These are phyloP conservation scores for Oryza nivara DNA, from an alignment of 176 grass and related monocot genomes.

Conservation along the genomic window DNA sequence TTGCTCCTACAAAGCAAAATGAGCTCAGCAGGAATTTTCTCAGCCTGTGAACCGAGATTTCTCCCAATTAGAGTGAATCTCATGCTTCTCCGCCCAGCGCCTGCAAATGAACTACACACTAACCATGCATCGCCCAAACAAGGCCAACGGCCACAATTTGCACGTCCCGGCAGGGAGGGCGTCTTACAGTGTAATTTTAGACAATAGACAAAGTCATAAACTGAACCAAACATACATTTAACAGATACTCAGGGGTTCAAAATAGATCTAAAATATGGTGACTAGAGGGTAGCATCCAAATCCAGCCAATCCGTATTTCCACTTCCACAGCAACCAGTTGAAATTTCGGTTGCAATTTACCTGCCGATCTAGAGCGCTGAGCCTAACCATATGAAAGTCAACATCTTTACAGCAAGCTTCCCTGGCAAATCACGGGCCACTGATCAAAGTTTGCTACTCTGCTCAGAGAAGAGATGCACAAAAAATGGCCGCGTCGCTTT, in stretches of 20 bases:
- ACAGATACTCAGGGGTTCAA: not conserved
- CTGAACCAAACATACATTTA: not conserved
- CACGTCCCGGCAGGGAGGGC: no score
- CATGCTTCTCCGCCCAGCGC: not conserved
- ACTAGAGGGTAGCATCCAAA: not conserved
- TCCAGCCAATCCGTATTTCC: conserved; percentile 34
- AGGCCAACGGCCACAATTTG: no score
- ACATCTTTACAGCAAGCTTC: conserved; percentile 24
- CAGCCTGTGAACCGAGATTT: no score
- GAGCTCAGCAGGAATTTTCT: no score
- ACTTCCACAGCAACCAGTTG: conserved; percentile 33
- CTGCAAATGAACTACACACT: not conserved
- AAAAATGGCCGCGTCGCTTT: conserved; percentile 27
- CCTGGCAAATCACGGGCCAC: conserved; percentile 1
- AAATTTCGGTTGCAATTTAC: conserved; percentile 23
- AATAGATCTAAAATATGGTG: not conserved
- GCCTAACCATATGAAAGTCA: conserved; percentile 20
- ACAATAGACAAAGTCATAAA: not conserved
- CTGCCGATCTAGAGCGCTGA: not conserved
- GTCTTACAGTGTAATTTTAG: not conserved
- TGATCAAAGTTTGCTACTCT: not conserved
- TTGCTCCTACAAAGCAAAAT: no score
- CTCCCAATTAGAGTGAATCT: no score
- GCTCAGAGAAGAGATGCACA: conserved; percentile 13
- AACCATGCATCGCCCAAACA: no score